Percentiles rank a stretch among this genome's conserved stretches.
Conservation (phyloP, 805 yeast species). For the Kodamaea neixiangensis region DNA sequence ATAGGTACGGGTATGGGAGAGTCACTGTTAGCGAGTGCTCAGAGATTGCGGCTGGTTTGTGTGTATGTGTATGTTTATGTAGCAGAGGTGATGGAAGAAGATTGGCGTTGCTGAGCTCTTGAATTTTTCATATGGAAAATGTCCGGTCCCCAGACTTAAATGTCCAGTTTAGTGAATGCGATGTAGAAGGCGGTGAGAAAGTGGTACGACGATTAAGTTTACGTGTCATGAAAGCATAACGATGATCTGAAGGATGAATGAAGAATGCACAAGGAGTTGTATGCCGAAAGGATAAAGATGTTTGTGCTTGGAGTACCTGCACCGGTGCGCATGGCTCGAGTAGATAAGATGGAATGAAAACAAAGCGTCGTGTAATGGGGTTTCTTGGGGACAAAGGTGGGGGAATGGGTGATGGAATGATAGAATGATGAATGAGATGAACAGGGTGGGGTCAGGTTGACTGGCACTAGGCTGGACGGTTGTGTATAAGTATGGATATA, state of each 20-base stretch:
- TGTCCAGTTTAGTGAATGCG: too few species aligned
- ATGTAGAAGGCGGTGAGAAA: background rate
- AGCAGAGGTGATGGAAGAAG: too few species aligned
- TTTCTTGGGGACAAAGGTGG: background rate
- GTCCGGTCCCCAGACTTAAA: too few species aligned
- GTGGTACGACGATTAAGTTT: background rate
- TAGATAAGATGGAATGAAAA: background rate
- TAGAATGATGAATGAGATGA: background rate
- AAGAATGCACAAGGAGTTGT: background rate
- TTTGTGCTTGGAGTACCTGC: background rate
- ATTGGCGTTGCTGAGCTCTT: too few species aligned
- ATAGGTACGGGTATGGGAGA: background rate
- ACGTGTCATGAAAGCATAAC: background rate
- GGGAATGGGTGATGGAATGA: background rate
- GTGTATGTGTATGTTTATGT: too few species aligned
- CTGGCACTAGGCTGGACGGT: too few species aligned
- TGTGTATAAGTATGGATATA: too few species aligned
- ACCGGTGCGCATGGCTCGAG: background rate
- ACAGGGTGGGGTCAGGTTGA: too few species aligned
- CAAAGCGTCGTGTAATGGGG: background rate
- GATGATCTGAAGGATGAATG: background rate
- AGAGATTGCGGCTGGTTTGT: too few species aligned
- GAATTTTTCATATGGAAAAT: too few species aligned
- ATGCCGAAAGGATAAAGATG: background rate
- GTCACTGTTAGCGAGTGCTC: too few species aligned